Percentiles rank a stretch among this genome's conserved stretches.
These are phyloP conservation scores for Capsicum pubescens DNA, from an alignment of 257 asterid species.

Conservation along the genomic window DNA sequence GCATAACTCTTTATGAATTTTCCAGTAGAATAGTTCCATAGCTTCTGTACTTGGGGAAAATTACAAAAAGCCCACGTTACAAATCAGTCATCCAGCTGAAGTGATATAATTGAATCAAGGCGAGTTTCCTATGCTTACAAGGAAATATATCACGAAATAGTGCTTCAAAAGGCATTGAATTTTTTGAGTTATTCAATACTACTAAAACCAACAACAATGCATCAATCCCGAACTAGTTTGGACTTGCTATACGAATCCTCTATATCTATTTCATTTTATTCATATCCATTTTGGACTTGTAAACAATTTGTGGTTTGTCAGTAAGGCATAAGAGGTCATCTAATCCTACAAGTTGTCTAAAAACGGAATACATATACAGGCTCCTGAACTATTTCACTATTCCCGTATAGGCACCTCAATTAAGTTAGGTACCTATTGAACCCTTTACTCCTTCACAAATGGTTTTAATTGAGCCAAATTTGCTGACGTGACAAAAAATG, in stretches of 20 bases:
- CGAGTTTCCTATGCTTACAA: neutral
- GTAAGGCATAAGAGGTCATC: neutral
- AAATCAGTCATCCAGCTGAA: neutral
- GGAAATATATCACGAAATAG: neutral
- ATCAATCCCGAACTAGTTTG: neutral
- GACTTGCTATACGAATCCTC: neutral
- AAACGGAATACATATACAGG: too few relatives aligned
- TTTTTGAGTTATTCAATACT: neutral
- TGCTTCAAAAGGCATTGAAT: constrained; percentile 9
- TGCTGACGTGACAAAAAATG: too few relatives aligned
- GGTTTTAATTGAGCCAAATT: too few relatives aligned
- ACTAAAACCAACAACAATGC: neutral
- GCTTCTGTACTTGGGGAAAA: constrained; percentile 54
- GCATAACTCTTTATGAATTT: constrained; percentile 65
- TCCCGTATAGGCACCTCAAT: too few relatives aligned
- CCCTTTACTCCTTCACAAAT: too few relatives aligned
- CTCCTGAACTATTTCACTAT: too few relatives aligned
- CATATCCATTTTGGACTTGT: neutral
- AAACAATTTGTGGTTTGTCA: neutral
- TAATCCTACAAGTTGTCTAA: too few relatives aligned
- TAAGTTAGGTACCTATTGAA: too few relatives aligned
- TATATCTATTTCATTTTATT: neutral
- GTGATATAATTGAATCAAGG: constrained; percentile 3
- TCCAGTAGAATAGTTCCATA: constrained; percentile 77
- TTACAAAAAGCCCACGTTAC: constrained; percentile 8